Evolutionary conservation across 2,329 filamentous ascomycete genomes (phyloP).

Genomic region (Lomentospora prolificans): DNA sequence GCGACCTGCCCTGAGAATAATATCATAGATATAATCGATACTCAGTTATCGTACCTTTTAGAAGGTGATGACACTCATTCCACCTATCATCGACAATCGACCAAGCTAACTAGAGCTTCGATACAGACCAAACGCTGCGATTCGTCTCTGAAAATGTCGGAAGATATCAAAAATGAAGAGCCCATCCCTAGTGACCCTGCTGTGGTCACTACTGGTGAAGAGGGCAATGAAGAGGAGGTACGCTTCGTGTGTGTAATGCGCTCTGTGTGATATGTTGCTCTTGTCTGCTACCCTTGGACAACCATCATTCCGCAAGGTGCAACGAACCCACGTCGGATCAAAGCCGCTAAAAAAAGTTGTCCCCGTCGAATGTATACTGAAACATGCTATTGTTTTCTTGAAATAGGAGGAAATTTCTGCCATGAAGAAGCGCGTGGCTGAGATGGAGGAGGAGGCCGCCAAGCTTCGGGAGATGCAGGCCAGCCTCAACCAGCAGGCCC

Average conservation of each 20-base stretch:
- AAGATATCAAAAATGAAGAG: not conserved
- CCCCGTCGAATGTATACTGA: slow-evolving; percentile 2
- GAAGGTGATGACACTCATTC: too few relatives aligned
- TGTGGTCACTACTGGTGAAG: not conserved
- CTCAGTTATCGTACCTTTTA: too few relatives aligned
- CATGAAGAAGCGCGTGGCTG: slow-evolving; percentile 78
- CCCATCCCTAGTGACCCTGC: not conserved
- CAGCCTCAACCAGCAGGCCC: slow-evolving; percentile 72
- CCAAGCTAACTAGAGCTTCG: too few relatives aligned
- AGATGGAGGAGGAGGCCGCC: slow-evolving; percentile 84
- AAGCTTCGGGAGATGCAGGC: slow-evolving; percentile 84
- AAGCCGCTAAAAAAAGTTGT: not conserved
- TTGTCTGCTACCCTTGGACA: not conserved
- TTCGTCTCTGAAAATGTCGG: too few relatives aligned
- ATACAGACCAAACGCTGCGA: not conserved
- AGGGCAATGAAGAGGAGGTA: slow-evolving; percentile 10
- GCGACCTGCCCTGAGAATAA: too few relatives aligned
- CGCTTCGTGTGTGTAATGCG: slow-evolving; percentile 2
- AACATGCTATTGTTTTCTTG: not conserved
- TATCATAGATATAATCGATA: too few relatives aligned
- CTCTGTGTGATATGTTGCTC: not conserved
- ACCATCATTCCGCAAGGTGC: not conserved
- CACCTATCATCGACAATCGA: too few relatives aligned
- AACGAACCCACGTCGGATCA: not conserved
- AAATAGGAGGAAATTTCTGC: slow-evolving; percentile 67